phyloP scores from a whole-genome alignment of 495 filamentous ascomycete species.

The Penicillium nucicola region DNA sequence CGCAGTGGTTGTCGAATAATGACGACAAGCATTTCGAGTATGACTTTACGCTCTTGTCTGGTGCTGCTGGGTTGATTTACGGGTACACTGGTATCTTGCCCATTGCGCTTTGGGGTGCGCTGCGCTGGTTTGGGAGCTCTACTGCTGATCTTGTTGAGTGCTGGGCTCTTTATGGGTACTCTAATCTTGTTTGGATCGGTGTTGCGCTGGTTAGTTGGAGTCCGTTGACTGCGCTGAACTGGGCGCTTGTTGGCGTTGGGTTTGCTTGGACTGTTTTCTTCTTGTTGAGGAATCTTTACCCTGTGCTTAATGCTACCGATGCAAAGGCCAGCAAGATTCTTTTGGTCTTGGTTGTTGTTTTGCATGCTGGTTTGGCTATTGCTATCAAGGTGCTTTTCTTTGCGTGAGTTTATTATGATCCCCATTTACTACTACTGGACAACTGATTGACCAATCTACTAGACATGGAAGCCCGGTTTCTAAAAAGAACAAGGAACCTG shows the following conservation, averaged over 20 bases:
- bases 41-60: slow-evolving; percentile 79
- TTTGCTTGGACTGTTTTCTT: slow-evolving; percentile 86
- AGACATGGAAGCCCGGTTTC: slow-evolving; percentile 64
- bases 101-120: slow-evolving; percentile 76
- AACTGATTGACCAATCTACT: slow-evolving; percentile 8
- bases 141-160: slow-evolving; percentile 80
- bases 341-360: slow-evolving; percentile 73
- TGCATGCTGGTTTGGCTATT: slow-evolving; percentile 85
- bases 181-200: slow-evolving; percentile 93
- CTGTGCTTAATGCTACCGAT: slow-evolving; percentile 88
- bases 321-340: slow-evolving; percentile 85
- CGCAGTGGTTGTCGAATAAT: slow-evolving; percentile 70
- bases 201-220: slow-evolving; percentile 91
- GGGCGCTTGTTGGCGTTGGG: slow-evolving; percentile 85
- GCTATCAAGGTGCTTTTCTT: slow-evolving; percentile 97
- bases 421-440: not conserved
- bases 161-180: slow-evolving; percentile 91
- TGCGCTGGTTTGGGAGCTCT: slow-evolving; percentile 92
- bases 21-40: slow-evolving; percentile 69
- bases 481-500: slow-evolving; percentile 44
- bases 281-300: slow-evolving; percentile 87
- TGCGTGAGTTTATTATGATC: slow-evolving; percentile 49
- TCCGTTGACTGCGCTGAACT: slow-evolving; percentile 81
- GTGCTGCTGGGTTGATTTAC: slow-evolving; percentile 86
- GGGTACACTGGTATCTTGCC: slow-evolving; percentile 88